Base-by-base conservation (phyloP, 1,284 basidiomycete genomes). In the Irpex rosettiformis region DNA sequence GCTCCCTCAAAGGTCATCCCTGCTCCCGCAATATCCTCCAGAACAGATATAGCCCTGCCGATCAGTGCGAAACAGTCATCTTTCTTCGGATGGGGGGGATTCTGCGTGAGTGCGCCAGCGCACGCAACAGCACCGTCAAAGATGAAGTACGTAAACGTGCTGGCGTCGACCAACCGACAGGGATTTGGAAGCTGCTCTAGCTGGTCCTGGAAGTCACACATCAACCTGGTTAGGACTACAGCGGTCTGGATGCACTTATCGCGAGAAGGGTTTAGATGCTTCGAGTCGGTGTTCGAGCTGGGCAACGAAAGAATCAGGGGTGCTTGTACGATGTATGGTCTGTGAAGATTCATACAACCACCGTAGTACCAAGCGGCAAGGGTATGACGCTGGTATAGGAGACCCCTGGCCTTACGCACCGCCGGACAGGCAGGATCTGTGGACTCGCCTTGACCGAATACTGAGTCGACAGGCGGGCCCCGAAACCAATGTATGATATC, bases 121-220 rank as follows among this genome's bases (percentile, higher is more conserved):
- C 72, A 64, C 33, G 69, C 67, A 52, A 73, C 67, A 6, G 67
- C 68, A 53, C 68, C 72, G 57, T 72, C 71, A 62, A 73, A 72
- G n/a, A 67, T 58, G 52, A 71, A 69, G 63, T 70, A 72, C 24
- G 68, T 28, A 48, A 60, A 54, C 43, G 47, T 65, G 59, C 52
- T 66, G 56, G 66, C 67, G 65, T 54, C 62, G 24, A 56, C 55
- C 40, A 55, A 53, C 33, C 37, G 65, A 52, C 27, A 40, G 37
- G 40, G 24, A 13, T 25, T 47, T 21, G 45, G 24, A 47, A 21
- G 45, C 18, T 21, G 18, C 21, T 47, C 21, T 49, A 58, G 48
- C 25, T 55, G 43, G 27, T 58, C 61, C 37, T 66, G 64, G 13
- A 65, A 64, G 18, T 60, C 59, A 43, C 64, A 65, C 58, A 67